phyloP scores from a whole-genome alignment of 208 protist species.

The Leishmania guyanensis region DNA sequence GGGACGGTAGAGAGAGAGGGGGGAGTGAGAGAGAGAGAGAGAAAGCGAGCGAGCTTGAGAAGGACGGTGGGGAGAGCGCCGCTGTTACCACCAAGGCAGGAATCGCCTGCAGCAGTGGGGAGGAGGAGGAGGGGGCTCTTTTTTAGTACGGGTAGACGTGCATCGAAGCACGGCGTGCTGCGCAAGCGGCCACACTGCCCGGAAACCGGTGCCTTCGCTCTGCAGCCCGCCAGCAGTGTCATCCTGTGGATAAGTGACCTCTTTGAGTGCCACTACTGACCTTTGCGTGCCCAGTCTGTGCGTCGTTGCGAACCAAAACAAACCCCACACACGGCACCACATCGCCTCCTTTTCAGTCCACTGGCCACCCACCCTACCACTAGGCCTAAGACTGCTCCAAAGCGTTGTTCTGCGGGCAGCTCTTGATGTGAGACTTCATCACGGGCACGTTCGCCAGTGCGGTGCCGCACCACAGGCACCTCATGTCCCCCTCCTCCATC shows the following conservation, averaged over 20 bases:
- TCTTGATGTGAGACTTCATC: slow-evolving; percentile 64
- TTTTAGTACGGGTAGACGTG: not conserved
- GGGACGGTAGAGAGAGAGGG: not conserved
- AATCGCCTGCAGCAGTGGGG: not conserved
- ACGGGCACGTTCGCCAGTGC: slow-evolving; percentile 54
- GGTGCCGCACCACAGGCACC: slow-evolving; percentile 82
- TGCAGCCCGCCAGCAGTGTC: not conserved
- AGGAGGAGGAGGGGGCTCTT: too few relatives aligned
- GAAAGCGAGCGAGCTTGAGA: not conserved
- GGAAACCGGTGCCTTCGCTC: not conserved
- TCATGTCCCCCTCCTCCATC: slow-evolving; percentile 77
- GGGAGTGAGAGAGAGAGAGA: not conserved
- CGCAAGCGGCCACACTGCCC: not conserved
- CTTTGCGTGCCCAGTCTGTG: not conserved
- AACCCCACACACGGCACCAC: not conserved
- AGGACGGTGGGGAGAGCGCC: not conserved
- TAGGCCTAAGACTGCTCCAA: slow-evolving; percentile 11
- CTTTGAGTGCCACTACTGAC: not conserved
- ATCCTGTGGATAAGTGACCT: not conserved
- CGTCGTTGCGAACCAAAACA: too few relatives aligned
- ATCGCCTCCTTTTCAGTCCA: too few relatives aligned
- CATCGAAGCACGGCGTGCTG: not conserved
- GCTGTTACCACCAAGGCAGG: not conserved
- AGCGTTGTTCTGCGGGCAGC: slow-evolving; percentile 56
- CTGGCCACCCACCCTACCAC: not conserved